phyloP scores from a whole-genome alignment of 1,139 yeast species.

The Saccharomyces hybrid region DNA sequence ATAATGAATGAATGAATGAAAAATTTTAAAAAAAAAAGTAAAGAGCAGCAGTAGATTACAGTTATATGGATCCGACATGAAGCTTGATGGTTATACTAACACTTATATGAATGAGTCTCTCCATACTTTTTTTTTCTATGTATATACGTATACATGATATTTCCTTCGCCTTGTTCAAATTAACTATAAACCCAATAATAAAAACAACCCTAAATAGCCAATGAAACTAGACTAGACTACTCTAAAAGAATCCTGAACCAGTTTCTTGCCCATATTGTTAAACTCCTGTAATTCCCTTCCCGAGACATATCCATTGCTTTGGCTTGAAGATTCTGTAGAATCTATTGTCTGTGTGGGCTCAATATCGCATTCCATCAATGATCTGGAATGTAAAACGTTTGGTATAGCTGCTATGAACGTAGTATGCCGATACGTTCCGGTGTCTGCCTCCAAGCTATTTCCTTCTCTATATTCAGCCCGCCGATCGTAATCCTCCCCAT shows the following conservation, averaged over 20 bases:
- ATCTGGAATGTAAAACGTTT: background rate
- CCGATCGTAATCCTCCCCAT: background rate
- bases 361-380: background rate
- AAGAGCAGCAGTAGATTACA: background rate
- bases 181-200: background rate
- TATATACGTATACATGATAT: background rate
- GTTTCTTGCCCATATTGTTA: slow-evolving; percentile 17
- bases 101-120: background rate
- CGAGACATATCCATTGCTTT: slow-evolving; percentile 13
- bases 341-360: background rate
- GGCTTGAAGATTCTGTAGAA: background rate
- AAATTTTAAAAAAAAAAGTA: background rate
- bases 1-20: background rate
- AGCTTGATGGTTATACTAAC: background rate
- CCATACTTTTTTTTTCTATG: background rate
- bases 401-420: background rate
- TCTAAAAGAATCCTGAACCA: slow-evolving; percentile 16
- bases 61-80: background rate
- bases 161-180: background rate
- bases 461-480: background rate
- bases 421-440: slow-evolving; percentile 1
- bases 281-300: slow-evolving; percentile 21
- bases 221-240: slow-evolving; percentile 7
- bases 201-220: background rate
- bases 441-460: background rate